Evolutionary conservation across 1,284 basidiomycete species (phyloP).

Genomic region (Sanghuangporus sanghuang): DNA sequence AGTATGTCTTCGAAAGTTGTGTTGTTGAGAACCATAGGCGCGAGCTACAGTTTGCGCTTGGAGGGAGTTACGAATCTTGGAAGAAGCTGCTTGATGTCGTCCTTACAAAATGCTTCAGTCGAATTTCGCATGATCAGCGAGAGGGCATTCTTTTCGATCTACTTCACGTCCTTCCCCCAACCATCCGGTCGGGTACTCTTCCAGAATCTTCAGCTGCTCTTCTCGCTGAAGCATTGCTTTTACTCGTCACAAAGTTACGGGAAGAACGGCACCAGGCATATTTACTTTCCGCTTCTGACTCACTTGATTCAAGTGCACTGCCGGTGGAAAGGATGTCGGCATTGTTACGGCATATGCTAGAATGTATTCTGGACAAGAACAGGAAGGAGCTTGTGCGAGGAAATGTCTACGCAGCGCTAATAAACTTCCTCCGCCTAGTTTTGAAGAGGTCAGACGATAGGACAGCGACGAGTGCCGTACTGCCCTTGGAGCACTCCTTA

Average conservation of each 20-base stretch:
- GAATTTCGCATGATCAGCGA: conserved; percentile 72
- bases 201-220: conserved; percentile 74
- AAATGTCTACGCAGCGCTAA: conserved; percentile 88
- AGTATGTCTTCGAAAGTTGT: conserved; percentile 77
- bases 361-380: conserved; percentile 73
- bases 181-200: conserved; percentile 53
- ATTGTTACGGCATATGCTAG: conserved; percentile 73
- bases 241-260: conserved; percentile 79
- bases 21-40: conserved; percentile 84
- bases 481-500: background rate
- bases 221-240: conserved; percentile 77
- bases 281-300: conserved; percentile 57
- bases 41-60: conserved; percentile 69
- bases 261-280: conserved; percentile 69
- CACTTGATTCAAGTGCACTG: conserved; percentile 57
- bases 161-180: conserved; percentile 67
- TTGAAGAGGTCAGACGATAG: conserved; percentile 29
- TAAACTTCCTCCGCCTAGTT: conserved; percentile 82
- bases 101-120: conserved; percentile 78
- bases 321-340: conserved; percentile 77
- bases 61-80: conserved; percentile 77
- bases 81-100: conserved; percentile 76
- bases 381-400: conserved; percentile 90
- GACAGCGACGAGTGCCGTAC: background rate
- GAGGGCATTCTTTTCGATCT: conserved; percentile 88